These are phyloP conservation scores for Pinus tabuliformis DNA, from an alignment of 75 land plant genomes.

Conservation along the genomic window DNA sequence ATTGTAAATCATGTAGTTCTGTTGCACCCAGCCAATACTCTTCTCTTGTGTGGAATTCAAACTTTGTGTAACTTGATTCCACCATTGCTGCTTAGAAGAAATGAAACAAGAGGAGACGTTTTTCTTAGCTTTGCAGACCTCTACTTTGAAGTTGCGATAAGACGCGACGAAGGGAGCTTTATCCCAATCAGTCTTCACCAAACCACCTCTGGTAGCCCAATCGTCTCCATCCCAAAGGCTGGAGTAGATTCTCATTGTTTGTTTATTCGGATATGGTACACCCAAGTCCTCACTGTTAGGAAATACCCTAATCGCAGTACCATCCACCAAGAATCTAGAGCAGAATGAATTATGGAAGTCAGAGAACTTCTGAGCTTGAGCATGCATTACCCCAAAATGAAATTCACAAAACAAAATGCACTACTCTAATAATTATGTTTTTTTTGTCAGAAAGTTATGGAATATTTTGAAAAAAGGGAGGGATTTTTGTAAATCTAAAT, in stretches of 20 bases:
- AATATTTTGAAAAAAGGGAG: too few species aligned
- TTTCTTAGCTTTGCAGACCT: neutral
- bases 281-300: slow-evolving; percentile 34
- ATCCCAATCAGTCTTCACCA: slow-evolving; percentile 30
- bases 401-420: neutral
- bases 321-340: slow-evolving; percentile 40
- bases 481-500: too few species aligned
- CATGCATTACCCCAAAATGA: neutral
- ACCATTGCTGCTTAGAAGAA: too few species aligned
- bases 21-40: neutral
- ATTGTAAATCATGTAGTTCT: slow-evolving; percentile 17
- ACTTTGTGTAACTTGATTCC: too few species aligned
- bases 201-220: slow-evolving; percentile 36
- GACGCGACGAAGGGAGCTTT: slow-evolving; percentile 33
- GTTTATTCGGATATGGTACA: slow-evolving; percentile 35
- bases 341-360: neutral
- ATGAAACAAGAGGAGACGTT: too few species aligned
- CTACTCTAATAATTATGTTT: too few species aligned
- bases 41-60: neutral
- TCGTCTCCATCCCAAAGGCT: slow-evolving; percentile 32
- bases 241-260: slow-evolving; percentile 26
- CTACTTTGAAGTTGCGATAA: slow-evolving; percentile 8
- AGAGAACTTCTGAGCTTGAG: neutral
- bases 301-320: slow-evolving; percentile 35
- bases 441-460: too few species aligned